Evolutionary conservation across 345 rosid species (phyloP), one percentile per base, ranked within the genome.

Genomic region (Carallia brachiata): DNA sequence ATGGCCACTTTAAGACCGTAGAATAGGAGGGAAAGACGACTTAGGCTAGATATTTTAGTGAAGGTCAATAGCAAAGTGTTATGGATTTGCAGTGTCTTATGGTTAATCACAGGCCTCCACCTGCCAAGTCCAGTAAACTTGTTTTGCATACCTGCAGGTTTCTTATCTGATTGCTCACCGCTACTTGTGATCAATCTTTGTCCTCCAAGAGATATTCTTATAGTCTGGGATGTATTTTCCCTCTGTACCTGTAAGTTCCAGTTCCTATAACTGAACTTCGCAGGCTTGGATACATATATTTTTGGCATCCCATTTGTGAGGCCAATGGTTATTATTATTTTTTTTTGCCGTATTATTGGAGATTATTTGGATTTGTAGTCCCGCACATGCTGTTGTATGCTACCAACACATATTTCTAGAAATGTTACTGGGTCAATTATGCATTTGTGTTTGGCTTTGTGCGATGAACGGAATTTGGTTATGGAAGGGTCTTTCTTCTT

Each of bases 391-490:
- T 86, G 57, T 73, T 88, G 88, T 90, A 68, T 72, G 83, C 90
- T n/a, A 88, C 83, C 27, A 75, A 88, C 39, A 66, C 90, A 77
- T 92, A 72, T 75, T 81, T 84, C 48, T 92, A 96, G 97, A 85
- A 73, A 70, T 79, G 78, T 23, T 90, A 81, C 61, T 78, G 89
- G 62, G 69, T 92, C 59, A 92, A 92, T 66, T 85, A 85, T 70
- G 66, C 87, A 1, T 92, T 90, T 75, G 87, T 92, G 66, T 90
- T 90, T 48, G 91, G 89, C 50, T 86, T 88, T 81, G 87, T 90
- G 86, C 80, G 80, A 74, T 91, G 91, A 30, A 81, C 79, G 16
- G 92, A 88, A 56, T 52, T 92, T 70, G 83, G 92, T 52, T 90
- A 85, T 55, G 66, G 89, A 71, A 84, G 88, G 81, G 89, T 90